Conservation (phyloP, 768 basidiomycete genomes). For the Pulveroboletus sp. region DNA sequence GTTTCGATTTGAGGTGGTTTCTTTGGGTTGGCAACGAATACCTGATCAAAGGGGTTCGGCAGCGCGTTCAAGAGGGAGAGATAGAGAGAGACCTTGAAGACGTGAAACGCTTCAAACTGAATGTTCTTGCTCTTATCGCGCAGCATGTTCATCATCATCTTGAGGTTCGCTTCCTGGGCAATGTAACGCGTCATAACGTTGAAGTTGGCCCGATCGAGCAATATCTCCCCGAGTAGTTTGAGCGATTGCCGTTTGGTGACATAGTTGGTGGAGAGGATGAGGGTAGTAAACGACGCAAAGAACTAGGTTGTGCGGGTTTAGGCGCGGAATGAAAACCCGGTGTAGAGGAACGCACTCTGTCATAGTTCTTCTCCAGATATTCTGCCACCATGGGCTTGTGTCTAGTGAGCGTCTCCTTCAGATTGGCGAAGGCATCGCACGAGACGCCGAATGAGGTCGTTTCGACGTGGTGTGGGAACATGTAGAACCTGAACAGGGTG, state of each 20-base stretch:
- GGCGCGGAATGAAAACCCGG: neutral
- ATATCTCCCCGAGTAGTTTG: constrained; percentile 95
- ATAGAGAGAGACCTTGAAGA: constrained; percentile 81
- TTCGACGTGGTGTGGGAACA: constrained; percentile 95
- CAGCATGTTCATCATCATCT: constrained; percentile 99
- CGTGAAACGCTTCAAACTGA: constrained; percentile 99
- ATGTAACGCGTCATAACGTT: constrained; percentile 99
- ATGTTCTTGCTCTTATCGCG: constrained; percentile 99
- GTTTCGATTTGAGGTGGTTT: constrained; percentile 93
- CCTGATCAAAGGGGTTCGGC: constrained; percentile 39
- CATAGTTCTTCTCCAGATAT: constrained; percentile 96
- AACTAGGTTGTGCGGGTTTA: constrained; percentile 59
- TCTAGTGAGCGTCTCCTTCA: constrained; percentile 95
- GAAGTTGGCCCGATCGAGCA: constrained; percentile 97
- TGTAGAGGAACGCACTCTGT: constrained; percentile 58
- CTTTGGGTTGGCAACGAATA: constrained; percentile 99
- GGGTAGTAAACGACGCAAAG: constrained; percentile 90
- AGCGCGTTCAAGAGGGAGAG: neutral
- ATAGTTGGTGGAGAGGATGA: constrained; percentile 92
- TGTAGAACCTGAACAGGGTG: constrained; percentile 73
- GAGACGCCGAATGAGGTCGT: constrained; percentile 97
- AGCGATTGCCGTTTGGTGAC: constrained; percentile 99
- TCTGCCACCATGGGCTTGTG: constrained; percentile 98
- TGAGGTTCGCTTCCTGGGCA: constrained; percentile 89
- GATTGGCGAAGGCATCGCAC: constrained; percentile 94